Conservation (phyloP, 225 moss, liverwort and hornwort genomes). For the Thuidium tamariscinum region DNA sequence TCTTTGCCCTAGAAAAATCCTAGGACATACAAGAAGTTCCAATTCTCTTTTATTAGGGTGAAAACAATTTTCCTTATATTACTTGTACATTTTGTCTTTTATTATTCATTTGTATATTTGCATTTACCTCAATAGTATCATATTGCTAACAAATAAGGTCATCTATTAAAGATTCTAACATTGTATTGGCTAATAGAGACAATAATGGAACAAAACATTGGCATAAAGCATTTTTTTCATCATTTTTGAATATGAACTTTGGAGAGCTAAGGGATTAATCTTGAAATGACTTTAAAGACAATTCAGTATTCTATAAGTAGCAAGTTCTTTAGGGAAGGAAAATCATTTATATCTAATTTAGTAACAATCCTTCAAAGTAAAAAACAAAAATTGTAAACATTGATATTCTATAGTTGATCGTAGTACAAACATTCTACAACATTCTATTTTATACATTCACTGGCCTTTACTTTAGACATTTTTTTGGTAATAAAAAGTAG, state of each 20-base stretch:
- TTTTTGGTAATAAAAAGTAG: too few relatives aligned
- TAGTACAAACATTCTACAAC: neutral
- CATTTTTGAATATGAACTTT: neutral
- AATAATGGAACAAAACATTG: neutral
- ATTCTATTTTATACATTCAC: too few relatives aligned
- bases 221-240: neutral
- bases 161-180: neutral
- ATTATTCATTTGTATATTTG: too few relatives aligned
- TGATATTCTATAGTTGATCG: neutral
- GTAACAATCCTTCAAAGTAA: neutral
- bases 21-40: fast-evolving
- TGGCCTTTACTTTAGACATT: too few relatives aligned
- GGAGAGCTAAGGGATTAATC: fast-evolving
- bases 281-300: neutral
- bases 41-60: fast-evolving
- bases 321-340: neutral
- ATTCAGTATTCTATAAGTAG: neutral
- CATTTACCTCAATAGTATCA: neutral
- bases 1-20: neutral
- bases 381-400: neutral
- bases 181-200: too few relatives aligned
- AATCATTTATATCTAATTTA: neutral
- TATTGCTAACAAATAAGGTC: neutral
- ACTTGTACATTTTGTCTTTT: too few relatives aligned
- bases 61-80: fast-evolving